Evolutionary conservation across 2,329 filamentous ascomycete species (phyloP), one percentile per base, ranked within the genome.

Genomic region (Ceratocystis huliohia): DNA sequence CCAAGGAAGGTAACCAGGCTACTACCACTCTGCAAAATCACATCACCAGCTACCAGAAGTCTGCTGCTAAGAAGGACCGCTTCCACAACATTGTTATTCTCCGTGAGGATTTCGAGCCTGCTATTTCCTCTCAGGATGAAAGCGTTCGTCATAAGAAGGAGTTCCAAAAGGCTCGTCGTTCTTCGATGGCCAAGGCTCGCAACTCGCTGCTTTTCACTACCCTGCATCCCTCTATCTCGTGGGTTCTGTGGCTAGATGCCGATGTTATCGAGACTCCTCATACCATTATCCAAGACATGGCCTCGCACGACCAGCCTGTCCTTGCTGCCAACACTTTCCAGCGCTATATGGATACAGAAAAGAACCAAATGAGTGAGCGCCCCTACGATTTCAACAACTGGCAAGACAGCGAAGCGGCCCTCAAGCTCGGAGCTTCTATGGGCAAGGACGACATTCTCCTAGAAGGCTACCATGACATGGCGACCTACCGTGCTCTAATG

Each of bases 301-400:
- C 94, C 2, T 77, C 80, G 7, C 90, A 95, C 76, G 84, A 97
- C 76, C 91, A 94, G 76, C 83, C 91, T n/a, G 84, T 99, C 69
- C 88, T 97, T 66, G 91, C 92, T 0, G 91, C 94, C 64, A 99
- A 99, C 75, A 97, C 93, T 80, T 96, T 88, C 80, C 94, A 99
- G 78, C 82, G 88, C 69, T 97, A 84, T 77, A 83, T 82, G 61
- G 87, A 96, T 69, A 72, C 79, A 0, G 82, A 88, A 15, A 86
- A 83, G 64, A 87, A 88, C 72, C 81, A 84, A 70, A 83, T 84
- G 78, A 84, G 86, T 56, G 85, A 93, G 73, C 85, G 94, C 3
- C 86, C 92, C 0, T 99, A 99, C 75, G 94, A 99, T 77, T 97
- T 87, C 81, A 99, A 99, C 78, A 96, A 89, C 74, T 99, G 94